A percentile compares a stretch with the other conserved stretches of the same genome.
Evolutionary conservation across 2,329 filamentous ascomycete genomes (phyloP).

Genomic region (Dothideomycetes sp.): DNA sequence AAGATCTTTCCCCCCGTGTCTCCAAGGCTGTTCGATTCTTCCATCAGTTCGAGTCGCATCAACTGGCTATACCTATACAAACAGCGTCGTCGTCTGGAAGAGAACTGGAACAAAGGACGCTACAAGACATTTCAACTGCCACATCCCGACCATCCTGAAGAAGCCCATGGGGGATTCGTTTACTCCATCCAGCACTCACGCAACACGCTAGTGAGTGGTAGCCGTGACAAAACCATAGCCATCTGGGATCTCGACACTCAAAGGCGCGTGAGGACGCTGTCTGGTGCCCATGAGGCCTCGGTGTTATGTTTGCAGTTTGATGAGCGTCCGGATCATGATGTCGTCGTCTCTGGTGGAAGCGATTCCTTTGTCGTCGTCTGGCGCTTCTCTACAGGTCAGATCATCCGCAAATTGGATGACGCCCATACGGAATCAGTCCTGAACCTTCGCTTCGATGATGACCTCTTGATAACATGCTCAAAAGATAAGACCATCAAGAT

Average conservation of each 20-base stretch:
- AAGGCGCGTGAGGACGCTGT: conserved; percentile 44
- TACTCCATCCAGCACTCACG: conserved; percentile 87
- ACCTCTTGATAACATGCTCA: conserved; percentile 89
- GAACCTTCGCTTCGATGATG: conserved; percentile 84
- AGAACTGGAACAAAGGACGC: conserved; percentile 80
- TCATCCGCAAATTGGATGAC: conserved; percentile 63
- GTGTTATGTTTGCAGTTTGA: conserved; percentile 96
- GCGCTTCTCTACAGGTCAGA: conserved; percentile 62
- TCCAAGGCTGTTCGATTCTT: conserved; percentile 1
- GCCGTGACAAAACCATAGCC: conserved; percentile 75
- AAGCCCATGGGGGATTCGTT: conserved; percentile 85
- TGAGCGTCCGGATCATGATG: conserved; percentile 53
- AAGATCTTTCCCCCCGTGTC: not conserved
- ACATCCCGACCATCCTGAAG: conserved; percentile 66
- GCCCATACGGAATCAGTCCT: conserved; percentile 87
- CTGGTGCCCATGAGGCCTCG: conserved; percentile 64
- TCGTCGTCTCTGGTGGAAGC: conserved; percentile 19
- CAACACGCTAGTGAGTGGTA: conserved; percentile 85
- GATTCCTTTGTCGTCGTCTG: conserved; percentile 19
- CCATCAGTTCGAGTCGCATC: conserved; percentile 30
- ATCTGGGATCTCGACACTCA: conserved; percentile 84
- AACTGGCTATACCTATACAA: conserved; percentile 94
- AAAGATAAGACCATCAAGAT: conserved; percentile 97
- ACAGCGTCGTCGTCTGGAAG: conserved; percentile 73
- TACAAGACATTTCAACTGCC: conserved; percentile 85